These are phyloP conservation scores for Lentinula sp. DNA, from an alignment of 768 basidiomycete species.

Conservation along the genomic window DNA sequence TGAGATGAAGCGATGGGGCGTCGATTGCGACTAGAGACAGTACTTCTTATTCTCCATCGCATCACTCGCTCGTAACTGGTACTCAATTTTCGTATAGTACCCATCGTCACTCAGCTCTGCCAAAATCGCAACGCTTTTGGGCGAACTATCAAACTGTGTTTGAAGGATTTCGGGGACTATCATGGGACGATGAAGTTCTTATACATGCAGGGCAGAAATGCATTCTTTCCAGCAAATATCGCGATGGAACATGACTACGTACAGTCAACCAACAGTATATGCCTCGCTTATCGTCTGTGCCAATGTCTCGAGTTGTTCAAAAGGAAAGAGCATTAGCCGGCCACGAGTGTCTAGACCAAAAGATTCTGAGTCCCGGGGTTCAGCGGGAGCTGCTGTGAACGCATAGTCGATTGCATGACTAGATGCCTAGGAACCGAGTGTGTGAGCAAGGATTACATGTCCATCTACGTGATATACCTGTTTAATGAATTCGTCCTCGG, in stretches of 20 bases:
- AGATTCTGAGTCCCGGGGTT: constrained; percentile 53
- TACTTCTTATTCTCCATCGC: too few species aligned
- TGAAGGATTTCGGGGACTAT: not conserved
- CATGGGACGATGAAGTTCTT: not conserved
- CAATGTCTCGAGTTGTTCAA: constrained; percentile 32
- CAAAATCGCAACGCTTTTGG: not conserved
- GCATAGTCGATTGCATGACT: constrained; percentile 42
- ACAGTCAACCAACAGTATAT: constrained; percentile 17
- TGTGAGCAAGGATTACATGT: not conserved
- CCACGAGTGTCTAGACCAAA: constrained; percentile 71
- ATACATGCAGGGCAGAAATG: not conserved
- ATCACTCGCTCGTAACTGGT: too few species aligned
- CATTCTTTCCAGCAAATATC: too few species aligned
- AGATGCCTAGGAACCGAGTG: constrained; percentile 34
- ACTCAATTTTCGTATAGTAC: not conserved
- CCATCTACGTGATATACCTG: constrained; percentile 33
- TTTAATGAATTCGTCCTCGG: constrained; percentile 75
- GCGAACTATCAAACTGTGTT: not conserved
- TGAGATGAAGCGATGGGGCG: too few species aligned
- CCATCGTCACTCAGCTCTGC: not conserved
- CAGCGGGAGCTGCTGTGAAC: constrained; percentile 44
- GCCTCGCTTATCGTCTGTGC: constrained; percentile 31
- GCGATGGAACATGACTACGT: too few species aligned
- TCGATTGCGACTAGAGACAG: too few species aligned
- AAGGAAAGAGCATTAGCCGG: constrained; percentile 57